Base-by-base conservation (phyloP, 2,329 filamentous ascomycete species). In the Cyanodermella asteris region DNA sequence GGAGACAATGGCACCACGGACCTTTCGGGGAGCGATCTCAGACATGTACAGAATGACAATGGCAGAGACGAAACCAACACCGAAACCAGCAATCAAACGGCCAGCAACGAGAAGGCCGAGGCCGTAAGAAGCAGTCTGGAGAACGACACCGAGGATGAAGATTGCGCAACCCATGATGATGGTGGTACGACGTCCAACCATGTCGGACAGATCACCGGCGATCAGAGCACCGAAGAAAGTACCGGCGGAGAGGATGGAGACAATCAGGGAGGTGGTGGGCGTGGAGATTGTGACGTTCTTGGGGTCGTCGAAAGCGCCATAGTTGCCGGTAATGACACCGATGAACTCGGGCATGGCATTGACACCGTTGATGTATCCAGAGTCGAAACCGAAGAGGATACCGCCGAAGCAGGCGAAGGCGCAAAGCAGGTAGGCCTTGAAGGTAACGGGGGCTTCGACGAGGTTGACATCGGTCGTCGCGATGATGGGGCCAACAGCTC, bases 191-290 rank as follows among this genome's bases (percentile, higher is more conserved):
- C 74, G 67, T 32, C 73, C 73, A 20, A 77, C 57, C 28, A 45
- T 49, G 38, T 80, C 73, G 13, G 64, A 67, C 20, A 77, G 38
- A 26, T 67, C 55, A 7, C 65, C 62, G 0, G 64, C 66, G 7
- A 43, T 46, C 12, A 81, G 56, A 9, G 73, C 64, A 20, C 75
- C 75, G 34, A 80, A 71, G 49, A 81, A 81, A 16, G 74, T 80
- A 29, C 74, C 74, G 16, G 69, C 70, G 1, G 72, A 78, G 11
- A 81, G 59, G 35, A 80, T 78, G 5, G 73, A 77, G 18, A 76
- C 72, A 30, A 75, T 67, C 20, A 67, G 53, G 0, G 71, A 72
- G n/a, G n/a, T n/a, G n/a, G n/a, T n/a, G n/a, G n/a, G n/a, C n/a
- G n/a, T n/a, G 22, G 64, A 55, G 28, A 8, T 29, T 22, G 15